A percentile compares a stretch with the other conserved stretches of the same genome.
Conservation (phyloP, 345 rosid species). For the Clausena lansium region DNA sequence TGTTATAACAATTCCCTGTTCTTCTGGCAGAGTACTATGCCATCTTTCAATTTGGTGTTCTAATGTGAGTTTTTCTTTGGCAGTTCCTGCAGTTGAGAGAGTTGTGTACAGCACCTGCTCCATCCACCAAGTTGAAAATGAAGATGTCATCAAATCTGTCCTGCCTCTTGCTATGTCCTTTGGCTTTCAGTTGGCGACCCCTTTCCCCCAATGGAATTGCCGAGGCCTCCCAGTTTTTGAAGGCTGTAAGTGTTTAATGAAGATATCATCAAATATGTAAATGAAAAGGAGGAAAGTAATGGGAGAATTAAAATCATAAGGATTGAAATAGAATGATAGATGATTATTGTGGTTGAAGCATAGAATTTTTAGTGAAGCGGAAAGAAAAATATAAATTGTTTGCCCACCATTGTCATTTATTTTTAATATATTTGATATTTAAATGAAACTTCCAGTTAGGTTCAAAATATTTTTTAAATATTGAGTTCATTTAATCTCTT, state of each 20-base stretch:
- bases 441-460: not conserved
- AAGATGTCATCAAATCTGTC: conserved; percentile 72
- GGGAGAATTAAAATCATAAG: not conserved
- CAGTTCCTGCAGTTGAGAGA: conserved; percentile 66
- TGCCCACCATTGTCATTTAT: not conserved
- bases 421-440: not conserved
- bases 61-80: not conserved
- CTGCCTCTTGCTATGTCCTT: conserved; percentile 49
- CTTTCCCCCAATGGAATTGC: conserved; percentile 70
- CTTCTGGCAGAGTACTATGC: not conserved
- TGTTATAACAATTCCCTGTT: not conserved
- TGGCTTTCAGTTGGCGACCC: conserved; percentile 62
- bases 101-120: conserved; percentile 95
- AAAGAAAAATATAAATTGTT: not conserved
- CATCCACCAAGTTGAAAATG: conserved; percentile 78
- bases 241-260: conserved; percentile 53
- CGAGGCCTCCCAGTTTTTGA: conserved; percentile 74
- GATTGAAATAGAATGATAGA: not conserved
- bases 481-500: not conserved
- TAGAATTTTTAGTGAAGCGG: not conserved
- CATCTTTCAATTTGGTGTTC: not conserved
- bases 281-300: not conserved
- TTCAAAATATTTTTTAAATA: not conserved
- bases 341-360: not conserved
- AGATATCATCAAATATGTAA: not conserved